Conservation (phyloP, 169 alveolate genomes). For the Neospora caninum region DNA sequence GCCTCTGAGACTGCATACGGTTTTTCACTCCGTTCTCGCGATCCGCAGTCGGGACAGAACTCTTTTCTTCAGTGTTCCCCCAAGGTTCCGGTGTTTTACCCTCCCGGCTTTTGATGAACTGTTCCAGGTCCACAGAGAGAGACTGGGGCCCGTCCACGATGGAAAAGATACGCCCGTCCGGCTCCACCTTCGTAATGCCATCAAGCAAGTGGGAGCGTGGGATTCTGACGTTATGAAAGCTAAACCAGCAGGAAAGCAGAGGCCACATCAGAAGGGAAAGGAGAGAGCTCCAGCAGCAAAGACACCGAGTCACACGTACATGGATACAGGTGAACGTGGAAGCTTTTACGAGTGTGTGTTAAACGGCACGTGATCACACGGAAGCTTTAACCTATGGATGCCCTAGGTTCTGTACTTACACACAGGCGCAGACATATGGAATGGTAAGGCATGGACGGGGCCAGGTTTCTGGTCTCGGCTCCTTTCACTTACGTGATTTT, state of each 20-base stretch:
- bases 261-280: not conserved
- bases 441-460: too few species aligned
- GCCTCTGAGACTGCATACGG: too few species aligned
- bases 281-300: too few species aligned
- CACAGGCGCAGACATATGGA: too few species aligned
- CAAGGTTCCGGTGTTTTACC: not conserved
- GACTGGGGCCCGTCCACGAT: not conserved
- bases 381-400: too few species aligned
- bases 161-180: conserved; percentile 23
- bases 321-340: too few species aligned
- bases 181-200: not conserved
- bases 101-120: too few species aligned
- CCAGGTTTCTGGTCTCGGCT: not conserved
- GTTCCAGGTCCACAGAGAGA: not conserved
- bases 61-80: not conserved
- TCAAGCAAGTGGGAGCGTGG: conserved; percentile 76
- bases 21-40: not conserved
- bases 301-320: too few species aligned
- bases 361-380: too few species aligned
- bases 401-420: too few species aligned
- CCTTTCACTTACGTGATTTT: conserved; percentile 64
- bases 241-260: not conserved
- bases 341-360: too few species aligned
- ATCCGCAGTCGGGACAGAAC: not conserved
- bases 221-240: conserved; percentile 64